A percentile compares a stretch with the other conserved stretches of the same genome.
These are phyloP conservation scores for Vairimorpha ceranae DNA, from an alignment of 371 early-diverging fungal genomes.

Conservation along the genomic window DNA sequence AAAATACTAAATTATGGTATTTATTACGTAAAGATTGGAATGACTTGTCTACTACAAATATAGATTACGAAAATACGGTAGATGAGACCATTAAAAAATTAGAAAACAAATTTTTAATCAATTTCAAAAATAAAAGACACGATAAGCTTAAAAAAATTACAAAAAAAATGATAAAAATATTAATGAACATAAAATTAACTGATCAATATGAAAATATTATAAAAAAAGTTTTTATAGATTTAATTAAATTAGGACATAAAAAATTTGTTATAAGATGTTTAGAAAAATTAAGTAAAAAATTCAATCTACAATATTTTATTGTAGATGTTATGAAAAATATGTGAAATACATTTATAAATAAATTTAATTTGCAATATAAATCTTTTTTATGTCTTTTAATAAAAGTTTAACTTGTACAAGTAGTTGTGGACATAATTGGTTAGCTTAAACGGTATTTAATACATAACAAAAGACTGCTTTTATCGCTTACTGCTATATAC, in stretches of 20 bases:
- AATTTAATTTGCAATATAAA: too few relatives aligned
- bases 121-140: neutral
- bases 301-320: slow-evolving; percentile 27
- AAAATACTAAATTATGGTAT: slow-evolving; percentile 34
- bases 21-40: slow-evolving; percentile 18
- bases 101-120: slow-evolving; percentile 42
- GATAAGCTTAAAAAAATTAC: neutral
- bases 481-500: too few relatives aligned
- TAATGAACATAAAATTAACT: neutral
- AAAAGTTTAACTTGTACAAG: too few relatives aligned
- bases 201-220: slow-evolving; percentile 32
- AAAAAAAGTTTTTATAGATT: slow-evolving; percentile 8
- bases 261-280: slow-evolving; percentile 1
- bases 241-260: slow-evolving; percentile 14
- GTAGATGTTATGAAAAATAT: too few relatives aligned
- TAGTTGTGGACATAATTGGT: too few relatives aligned
- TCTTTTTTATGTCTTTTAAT: too few relatives aligned
- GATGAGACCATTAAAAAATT: slow-evolving; percentile 36
- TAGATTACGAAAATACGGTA: slow-evolving; percentile 10
- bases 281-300: slow-evolving; percentile 32
- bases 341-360: too few relatives aligned
- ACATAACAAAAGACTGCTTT: too few relatives aligned
- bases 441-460: too few relatives aligned
- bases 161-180: slow-evolving; percentile 9
- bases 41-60: slow-evolving; percentile 9